Evolutionary conservation across 768 basidiomycete genomes (phyloP), one percentile per base, ranked within the genome.

Genomic region (Amanita jacksonii): DNA sequence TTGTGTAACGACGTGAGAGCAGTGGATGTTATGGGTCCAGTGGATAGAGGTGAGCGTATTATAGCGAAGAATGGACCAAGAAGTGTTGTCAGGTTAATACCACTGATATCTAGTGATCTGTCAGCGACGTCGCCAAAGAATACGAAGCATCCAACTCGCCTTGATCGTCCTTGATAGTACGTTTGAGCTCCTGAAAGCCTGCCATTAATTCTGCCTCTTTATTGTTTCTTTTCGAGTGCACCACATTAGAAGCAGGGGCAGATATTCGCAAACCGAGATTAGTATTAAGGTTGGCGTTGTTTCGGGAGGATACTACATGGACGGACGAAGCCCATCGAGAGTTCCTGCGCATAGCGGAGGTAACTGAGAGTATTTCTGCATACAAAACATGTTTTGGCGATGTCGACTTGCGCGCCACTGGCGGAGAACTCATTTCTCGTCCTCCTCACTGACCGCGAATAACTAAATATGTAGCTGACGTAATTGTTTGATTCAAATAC

Each of bases 1-100:
- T 72, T 84, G 63, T 94, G 89, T 27, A 99, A 70, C 12, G 92
- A 76, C 5, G 85, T 78, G 37, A 98, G 77, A 0, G 92, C 88
- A 5, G 86, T 78, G n/a, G 94, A 93, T 0, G 96, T 97, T 51
- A 99, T 98, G 8, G 93, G 92, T 4, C 93, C 94, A 0, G 93
- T 96, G 0, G 94, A 98, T 25, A 96, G 69, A 34, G 91, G 86
- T 3, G 94, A 97, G 12, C 90, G 82, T 43, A 98, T 83, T 16
- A 99, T 80, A 10, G 91, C 77, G 52, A 97, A 85, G 68, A 99
- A 98, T 0, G 96, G 96, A 5, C 74, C 67, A 8, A 97, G 73
- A 27, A 99, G 61, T 1, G 69, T 66, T 8, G 78, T 60, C 5
- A 91, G 62, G 31, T 81, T 74, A 23, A 82, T 55, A 4, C 63